These are phyloP conservation scores for Eucommia ulmoides DNA, from an alignment of 257 asterid genomes.

Conservation along the genomic window DNA sequence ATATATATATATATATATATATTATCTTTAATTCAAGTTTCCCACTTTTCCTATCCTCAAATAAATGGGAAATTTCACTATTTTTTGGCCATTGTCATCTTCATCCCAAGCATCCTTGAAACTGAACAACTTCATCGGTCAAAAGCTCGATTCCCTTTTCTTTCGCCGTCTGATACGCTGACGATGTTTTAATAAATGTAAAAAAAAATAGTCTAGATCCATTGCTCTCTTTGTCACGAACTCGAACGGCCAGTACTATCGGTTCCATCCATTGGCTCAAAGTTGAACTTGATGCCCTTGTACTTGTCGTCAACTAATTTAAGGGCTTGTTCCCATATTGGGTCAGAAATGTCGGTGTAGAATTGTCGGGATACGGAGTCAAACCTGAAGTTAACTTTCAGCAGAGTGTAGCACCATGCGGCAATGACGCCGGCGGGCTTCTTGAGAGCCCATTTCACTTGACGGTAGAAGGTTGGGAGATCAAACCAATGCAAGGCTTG, in stretches of 20 bases:
- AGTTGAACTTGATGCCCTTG: constrained; percentile 54
- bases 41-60: constrained; percentile 71
- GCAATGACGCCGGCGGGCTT: constrained; percentile 68
- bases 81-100: constrained; percentile 29
- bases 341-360: constrained; percentile 16
- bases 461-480: constrained; percentile 52
- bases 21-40: constrained; percentile 13
- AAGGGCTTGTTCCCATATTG: constrained; percentile 28
- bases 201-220: constrained; percentile 47
- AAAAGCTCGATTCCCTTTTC: constrained; percentile 55
- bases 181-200: constrained; percentile 50
- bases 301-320: constrained; percentile 36
- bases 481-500: constrained; percentile 80
- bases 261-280: constrained; percentile 46
- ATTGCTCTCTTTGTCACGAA: constrained; percentile 39
- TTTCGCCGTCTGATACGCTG: constrained; percentile 65
- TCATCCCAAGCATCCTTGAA: constrained; percentile 51
- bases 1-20: too few relatives aligned
- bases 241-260: constrained; percentile 45
- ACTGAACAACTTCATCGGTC: constrained; percentile 27
- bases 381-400: constrained; percentile 27
- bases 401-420: constrained; percentile 59
- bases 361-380: constrained; percentile 27
- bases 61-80: constrained; percentile 40
- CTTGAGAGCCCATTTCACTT: constrained; percentile 43